A percentile compares a stretch with the other conserved stretches of the same genome.
phyloP scores from a whole-genome alignment of 2,329 filamentous ascomycete species.

The Colletotrichum sublineola region DNA sequence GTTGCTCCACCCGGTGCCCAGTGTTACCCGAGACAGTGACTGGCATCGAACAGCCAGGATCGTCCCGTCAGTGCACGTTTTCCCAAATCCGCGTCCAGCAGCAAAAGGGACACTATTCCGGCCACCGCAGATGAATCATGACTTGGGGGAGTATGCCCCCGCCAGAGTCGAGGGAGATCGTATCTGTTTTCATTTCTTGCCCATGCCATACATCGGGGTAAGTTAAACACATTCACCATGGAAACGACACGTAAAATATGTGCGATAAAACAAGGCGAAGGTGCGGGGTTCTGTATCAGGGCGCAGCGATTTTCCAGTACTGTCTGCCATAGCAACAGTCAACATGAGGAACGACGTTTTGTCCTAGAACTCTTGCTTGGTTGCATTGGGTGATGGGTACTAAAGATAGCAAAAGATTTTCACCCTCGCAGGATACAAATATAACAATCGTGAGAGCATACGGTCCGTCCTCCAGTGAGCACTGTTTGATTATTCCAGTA shows the following conservation, averaged over 20 bases:
- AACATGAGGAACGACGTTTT: not conserved
- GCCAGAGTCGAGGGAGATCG: too few relatives aligned
- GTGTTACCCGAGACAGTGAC: too few relatives aligned
- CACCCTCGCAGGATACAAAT: conserved; percentile 29
- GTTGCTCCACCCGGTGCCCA: too few relatives aligned
- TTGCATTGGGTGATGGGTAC: conserved; percentile 17
- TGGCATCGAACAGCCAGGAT: too few relatives aligned
- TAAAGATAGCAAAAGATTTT: conserved; percentile 18
- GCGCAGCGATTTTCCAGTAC: not conserved
- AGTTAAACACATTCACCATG: not conserved
- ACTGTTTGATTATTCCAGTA: conserved; percentile 17
- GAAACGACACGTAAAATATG: not conserved
- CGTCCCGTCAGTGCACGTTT: too few relatives aligned
- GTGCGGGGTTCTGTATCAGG: not conserved
- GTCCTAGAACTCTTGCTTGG: conserved; percentile 12
- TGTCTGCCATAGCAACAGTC: not conserved
- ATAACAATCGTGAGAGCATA: conserved; percentile 27
- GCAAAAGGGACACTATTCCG: too few relatives aligned
- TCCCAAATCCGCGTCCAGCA: too few relatives aligned
- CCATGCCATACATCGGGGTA: not conserved
- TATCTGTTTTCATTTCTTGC: not conserved
- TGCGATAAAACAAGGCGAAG: not conserved
- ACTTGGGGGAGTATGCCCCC: not conserved
- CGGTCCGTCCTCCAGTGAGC: conserved; percentile 19
- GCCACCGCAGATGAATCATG: not conserved